A percentile compares a stretch with the other conserved stretches of the same genome.
phyloP scores from a whole-genome alignment of 2,329 filamentous ascomycete genomes.

The Ceratocystis harringtonii region DNA sequence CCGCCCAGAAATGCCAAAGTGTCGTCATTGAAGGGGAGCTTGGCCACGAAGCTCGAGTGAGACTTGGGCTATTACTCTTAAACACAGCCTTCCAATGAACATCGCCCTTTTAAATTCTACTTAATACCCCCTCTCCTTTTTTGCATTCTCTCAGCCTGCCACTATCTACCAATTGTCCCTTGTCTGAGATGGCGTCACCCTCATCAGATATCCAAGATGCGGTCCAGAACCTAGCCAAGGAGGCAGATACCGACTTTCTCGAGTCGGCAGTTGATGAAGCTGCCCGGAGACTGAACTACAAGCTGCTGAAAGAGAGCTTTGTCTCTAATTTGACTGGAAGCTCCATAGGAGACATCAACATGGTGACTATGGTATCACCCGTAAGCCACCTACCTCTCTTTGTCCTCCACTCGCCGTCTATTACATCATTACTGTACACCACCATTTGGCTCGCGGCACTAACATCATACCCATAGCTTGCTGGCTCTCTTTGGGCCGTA shows the following conservation, averaged over 20 bases:
- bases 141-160: not conserved
- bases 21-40: constrained; percentile 7
- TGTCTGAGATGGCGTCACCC: not conserved
- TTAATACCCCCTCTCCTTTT: not conserved
- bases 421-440: not conserved
- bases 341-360: constrained; percentile 69
- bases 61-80: not conserved
- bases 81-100: too few species aligned
- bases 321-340: constrained; percentile 84
- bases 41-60: not conserved
- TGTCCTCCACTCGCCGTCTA: not conserved
- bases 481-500: constrained; percentile 74
- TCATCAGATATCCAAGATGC: not conserved
- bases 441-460: constrained; percentile 18
- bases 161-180: not conserved
- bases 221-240: constrained; percentile 1
- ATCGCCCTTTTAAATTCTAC: not conserved
- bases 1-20: constrained; percentile 13
- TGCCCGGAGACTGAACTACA: constrained; percentile 44
- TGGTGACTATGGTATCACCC: constrained; percentile 69
- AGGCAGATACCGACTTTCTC: constrained; percentile 22
- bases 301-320: constrained; percentile 84
- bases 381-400: constrained; percentile 36
- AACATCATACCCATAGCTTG: constrained; percentile 39
- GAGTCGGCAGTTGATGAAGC: constrained; percentile 23